Evolutionary conservation across 345 rosid genomes (phyloP).

Genomic region (Euphorbia tirucalli): DNA sequence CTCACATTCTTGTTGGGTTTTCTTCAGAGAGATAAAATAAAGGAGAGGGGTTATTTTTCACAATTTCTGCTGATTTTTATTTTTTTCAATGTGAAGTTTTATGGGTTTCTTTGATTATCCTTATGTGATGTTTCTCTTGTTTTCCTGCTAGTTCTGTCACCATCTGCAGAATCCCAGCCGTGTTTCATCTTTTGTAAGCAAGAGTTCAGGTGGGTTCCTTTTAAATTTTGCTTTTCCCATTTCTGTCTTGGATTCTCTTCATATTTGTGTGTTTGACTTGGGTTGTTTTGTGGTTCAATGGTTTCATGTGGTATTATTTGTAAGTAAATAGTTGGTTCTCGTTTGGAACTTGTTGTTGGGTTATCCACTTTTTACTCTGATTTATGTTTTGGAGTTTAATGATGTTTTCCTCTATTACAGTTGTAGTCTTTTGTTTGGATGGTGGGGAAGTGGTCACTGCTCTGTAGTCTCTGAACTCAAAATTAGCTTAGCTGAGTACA

Average conservation of each 20-base stretch:
- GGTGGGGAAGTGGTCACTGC: no score
- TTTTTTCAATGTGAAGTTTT: constrained; percentile 2
- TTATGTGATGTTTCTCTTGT: neutral
- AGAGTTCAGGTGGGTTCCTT: constrained; percentile 11
- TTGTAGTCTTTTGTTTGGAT: constrained; percentile 1
- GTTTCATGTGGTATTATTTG: constrained; percentile 10
- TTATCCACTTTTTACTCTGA: constrained; percentile 19
- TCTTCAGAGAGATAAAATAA: neutral
- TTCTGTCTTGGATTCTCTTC: neutral
- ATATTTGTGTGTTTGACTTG: constrained; percentile 31
- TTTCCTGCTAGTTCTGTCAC: constrained; percentile 12
- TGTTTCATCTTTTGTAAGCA: constrained; percentile 7
- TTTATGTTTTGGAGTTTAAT: constrained; percentile 4
- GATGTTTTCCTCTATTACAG: constrained; percentile 2
- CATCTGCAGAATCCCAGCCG: constrained; percentile 10
- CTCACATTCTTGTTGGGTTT: no score
- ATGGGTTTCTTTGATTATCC: constrained; percentile 6
- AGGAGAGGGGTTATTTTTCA: neutral
- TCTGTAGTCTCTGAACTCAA: neutral
- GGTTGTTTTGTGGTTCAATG: constrained; percentile 9
- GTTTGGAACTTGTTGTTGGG: constrained; percentile 15
- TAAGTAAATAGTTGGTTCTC: constrained; percentile 1
- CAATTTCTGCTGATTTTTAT: constrained; percentile 1
- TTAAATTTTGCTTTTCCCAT: neutral
- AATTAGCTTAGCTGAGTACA: neutral